These are phyloP conservation scores for Roridomyces roridus DNA, from an alignment of 768 basidiomycete species.

Conservation along the genomic window DNA sequence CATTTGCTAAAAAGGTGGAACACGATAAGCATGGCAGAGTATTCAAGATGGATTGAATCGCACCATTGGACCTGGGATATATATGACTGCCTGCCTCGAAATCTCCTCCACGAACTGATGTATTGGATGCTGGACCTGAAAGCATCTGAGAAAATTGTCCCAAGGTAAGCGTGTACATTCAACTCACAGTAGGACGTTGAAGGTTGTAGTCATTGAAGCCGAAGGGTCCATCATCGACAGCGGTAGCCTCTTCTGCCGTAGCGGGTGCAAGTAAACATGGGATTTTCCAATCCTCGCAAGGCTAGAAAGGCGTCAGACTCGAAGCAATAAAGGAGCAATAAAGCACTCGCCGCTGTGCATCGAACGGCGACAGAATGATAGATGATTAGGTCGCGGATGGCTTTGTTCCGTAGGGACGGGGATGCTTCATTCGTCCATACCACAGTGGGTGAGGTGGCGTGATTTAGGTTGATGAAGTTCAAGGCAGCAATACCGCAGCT, in stretches of 20 bases:
- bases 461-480: background rate
- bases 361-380: background rate
- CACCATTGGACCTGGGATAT: background rate
- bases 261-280: background rate
- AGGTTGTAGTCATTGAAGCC: conserved; percentile 24
- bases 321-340: background rate
- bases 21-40: no score
- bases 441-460: background rate
- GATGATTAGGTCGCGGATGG: conserved; percentile 1
- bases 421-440: background rate
- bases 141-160: background rate
- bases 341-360: background rate
- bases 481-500: conserved; percentile 11
- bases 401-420: background rate
- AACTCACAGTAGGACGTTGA: conserved; percentile 10
- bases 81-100: background rate
- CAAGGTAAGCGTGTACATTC: background rate
- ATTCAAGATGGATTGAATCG: no score
- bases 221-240: conserved; percentile 4
- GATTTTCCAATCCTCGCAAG: background rate
- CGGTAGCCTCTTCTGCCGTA: background rate
- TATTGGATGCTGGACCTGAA: conserved; percentile 14
- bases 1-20: no score
- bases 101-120: background rate
- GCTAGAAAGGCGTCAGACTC: background rate